These are phyloP conservation scores for Pyrus bretschneideri DNA, from an alignment of 306 rosid genomes.

Conservation along the genomic window DNA sequence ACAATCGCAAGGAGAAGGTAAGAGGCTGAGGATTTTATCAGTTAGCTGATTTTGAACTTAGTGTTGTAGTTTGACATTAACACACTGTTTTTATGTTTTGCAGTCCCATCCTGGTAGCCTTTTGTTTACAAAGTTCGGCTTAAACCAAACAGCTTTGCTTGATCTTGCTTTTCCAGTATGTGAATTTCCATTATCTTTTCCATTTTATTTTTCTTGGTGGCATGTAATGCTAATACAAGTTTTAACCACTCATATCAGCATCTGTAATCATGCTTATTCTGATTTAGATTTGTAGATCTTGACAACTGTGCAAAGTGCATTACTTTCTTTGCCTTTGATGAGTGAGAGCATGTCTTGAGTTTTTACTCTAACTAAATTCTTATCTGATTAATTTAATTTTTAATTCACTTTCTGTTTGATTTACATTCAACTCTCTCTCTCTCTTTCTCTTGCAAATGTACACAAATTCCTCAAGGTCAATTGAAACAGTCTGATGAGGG, in stretches of 20 bases:
- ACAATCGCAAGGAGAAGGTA: slow-evolving; percentile 86
- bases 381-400: not conserved
- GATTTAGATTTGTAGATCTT: no score
- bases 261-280: not conserved
- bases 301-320: no score
- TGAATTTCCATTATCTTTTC: slow-evolving; percentile 5
- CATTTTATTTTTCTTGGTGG: not conserved
- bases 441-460: not conserved
- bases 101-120: slow-evolving; percentile 84
- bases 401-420: not conserved
- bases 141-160: slow-evolving; percentile 85
- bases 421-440: not conserved
- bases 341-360: not conserved
- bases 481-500: not conserved
- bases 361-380: not conserved
- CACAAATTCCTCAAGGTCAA: not conserved
- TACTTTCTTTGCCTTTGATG: not conserved
- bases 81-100: slow-evolving; percentile 11
- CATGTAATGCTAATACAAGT: not conserved
- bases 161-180: slow-evolving; percentile 97
- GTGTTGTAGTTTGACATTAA: not conserved
- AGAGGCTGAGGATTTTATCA: slow-evolving; percentile 13
- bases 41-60: slow-evolving; percentile 7
- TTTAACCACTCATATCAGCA: not conserved
- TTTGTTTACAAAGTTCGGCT: slow-evolving; percentile 80